phyloP scores from a whole-genome alignment of 2,329 filamentous ascomycete species.

The Akanthomyces muscarius region DNA sequence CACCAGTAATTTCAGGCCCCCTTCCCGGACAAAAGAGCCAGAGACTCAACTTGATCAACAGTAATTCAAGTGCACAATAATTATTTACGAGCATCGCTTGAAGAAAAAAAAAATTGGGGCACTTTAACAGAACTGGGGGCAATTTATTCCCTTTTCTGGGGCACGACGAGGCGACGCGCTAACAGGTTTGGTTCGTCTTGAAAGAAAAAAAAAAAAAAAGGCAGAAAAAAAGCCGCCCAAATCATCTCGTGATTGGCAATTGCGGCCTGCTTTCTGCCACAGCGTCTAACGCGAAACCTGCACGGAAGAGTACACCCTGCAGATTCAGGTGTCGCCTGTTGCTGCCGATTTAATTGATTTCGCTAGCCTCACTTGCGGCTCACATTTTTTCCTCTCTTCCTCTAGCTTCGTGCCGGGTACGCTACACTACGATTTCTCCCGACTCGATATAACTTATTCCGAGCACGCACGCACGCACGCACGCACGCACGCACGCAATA shows the following conservation, averaged over 20 bases:
- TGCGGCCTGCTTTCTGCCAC: background rate
- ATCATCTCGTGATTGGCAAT: background rate
- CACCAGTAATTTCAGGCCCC: no score
- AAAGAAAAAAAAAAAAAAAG: background rate
- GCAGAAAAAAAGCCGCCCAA: background rate
- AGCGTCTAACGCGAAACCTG: background rate
- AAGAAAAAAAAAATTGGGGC: conserved; percentile 1
- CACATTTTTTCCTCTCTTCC: background rate
- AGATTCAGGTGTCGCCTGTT: background rate
- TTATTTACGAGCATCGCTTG: no score
- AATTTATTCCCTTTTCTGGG: conserved; percentile 3
- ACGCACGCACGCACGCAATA: background rate
- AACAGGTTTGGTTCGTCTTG: background rate
- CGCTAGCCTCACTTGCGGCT: conserved; percentile 3
- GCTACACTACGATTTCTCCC: background rate
- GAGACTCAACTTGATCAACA: no score
- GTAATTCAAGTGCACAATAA: no score
- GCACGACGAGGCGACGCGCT: background rate
- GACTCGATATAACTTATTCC: background rate
- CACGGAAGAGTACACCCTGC: background rate
- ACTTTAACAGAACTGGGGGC: conserved; percentile 9
- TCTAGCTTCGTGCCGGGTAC: background rate
- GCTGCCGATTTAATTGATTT: background rate
- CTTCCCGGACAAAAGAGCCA: no score
- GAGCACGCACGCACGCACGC: background rate